Conservation (phyloP, 345 rosid species). For the Leavenworthia alabamica region DNA sequence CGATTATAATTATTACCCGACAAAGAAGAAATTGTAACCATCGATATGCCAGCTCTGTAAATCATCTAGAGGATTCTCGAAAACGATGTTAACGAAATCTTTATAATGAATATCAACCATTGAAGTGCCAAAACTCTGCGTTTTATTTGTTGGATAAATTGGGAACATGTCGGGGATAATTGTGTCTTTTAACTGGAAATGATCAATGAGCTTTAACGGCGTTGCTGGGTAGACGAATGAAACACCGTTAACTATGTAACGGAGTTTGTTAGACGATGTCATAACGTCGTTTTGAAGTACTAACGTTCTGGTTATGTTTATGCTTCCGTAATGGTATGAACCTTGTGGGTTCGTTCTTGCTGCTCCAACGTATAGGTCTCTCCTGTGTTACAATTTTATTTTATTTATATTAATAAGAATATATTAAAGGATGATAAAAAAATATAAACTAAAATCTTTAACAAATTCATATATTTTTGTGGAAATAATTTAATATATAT, state of each 20-base stretch:
- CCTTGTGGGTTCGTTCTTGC: constrained; percentile 68
- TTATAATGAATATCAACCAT: constrained; percentile 38
- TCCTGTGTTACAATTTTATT: constrained; percentile 24
- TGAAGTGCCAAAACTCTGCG: constrained; percentile 32
- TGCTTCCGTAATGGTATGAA: constrained; percentile 33
- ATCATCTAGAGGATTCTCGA: constrained; percentile 29
- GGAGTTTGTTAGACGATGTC: neutral
- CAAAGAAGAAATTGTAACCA: constrained; percentile 49
- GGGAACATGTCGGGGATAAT: constrained; percentile 36
- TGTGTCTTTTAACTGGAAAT: constrained; percentile 29
- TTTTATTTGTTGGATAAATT: constrained; percentile 6
- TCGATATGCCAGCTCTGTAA: constrained; percentile 60
- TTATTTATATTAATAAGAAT: neutral
- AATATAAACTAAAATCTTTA: neutral
- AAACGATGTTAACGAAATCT: constrained; percentile 49
- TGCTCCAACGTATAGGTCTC: constrained; percentile 49
- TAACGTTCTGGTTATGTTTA: constrained; percentile 36
- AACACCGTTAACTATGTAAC: constrained; percentile 44
- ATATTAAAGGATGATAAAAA: too few relatives aligned
- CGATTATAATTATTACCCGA: constrained; percentile 32
- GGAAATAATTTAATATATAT: too few relatives aligned
- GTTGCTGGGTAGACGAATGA: constrained; percentile 41
- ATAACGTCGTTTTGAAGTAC: constrained; percentile 34
- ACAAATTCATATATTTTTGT: too few relatives aligned
- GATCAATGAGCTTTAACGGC: constrained; percentile 51